A percentile compares a stretch with the other conserved stretches of the same genome.
Evolutionary conservation across 2,329 filamentous ascomycete species (phyloP).

Genomic region (Samsoniella hepiali): DNA sequence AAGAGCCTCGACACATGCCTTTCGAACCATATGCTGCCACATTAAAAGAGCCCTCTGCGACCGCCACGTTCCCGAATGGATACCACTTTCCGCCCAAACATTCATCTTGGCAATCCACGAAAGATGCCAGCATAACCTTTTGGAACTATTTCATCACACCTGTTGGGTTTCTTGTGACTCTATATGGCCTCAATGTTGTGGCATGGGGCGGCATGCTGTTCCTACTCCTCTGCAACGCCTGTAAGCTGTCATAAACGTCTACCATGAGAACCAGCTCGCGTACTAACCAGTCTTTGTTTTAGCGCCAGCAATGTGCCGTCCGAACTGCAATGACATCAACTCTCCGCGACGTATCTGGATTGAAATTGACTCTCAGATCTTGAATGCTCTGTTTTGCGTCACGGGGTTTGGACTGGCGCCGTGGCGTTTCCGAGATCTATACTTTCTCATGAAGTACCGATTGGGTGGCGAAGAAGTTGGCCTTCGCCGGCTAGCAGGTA

Average conservation of each 20-base stretch:
- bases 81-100: slow-evolving; percentile 64
- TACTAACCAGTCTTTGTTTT: slow-evolving; percentile 9
- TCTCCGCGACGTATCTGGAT: slow-evolving; percentile 81
- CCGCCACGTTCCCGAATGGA: slow-evolving; percentile 55
- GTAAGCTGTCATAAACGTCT: slow-evolving; percentile 21
- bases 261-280: neutral
- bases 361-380: slow-evolving; percentile 78
- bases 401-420: slow-evolving; percentile 75
- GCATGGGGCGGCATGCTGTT: slow-evolving; percentile 93
- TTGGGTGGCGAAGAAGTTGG: slow-evolving; percentile 49
- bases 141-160: slow-evolving; percentile 73
- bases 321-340: slow-evolving; percentile 66
- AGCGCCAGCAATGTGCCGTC: slow-evolving; percentile 68
- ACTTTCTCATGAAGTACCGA: slow-evolving; percentile 66
- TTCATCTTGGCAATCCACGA: slow-evolving; percentile 56
- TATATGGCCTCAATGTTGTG: slow-evolving; percentile 80
- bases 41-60: slow-evolving; percentile 27
- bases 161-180: slow-evolving; percentile 69
- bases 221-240: slow-evolving; percentile 71
- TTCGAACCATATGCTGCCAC: slow-evolving; percentile 5
- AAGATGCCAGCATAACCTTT: slow-evolving; percentile 57
- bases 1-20: neutral
- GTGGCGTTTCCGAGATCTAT: slow-evolving; percentile 78
- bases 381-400: slow-evolving; percentile 67
- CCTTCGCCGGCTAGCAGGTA: slow-evolving; percentile 67